Evolutionary conservation across 306 rosid species (phyloP), one percentile per base, ranked within the genome.

Genomic region (Inga oerstediana): DNA sequence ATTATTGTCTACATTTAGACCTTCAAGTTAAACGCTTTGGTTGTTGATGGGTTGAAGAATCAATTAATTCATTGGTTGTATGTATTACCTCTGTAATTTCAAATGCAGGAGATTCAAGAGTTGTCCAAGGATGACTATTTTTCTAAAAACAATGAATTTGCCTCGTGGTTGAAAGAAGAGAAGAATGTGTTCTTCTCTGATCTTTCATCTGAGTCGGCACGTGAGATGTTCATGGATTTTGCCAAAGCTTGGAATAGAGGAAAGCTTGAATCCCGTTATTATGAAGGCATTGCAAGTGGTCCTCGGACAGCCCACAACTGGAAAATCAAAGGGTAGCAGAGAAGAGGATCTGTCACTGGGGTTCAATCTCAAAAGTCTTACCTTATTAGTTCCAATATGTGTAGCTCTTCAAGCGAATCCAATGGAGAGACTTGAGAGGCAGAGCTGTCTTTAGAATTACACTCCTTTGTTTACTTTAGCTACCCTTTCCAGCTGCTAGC

Each of bases 141-240:
- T 85, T 86, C 87, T 0, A 96, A 93, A 96, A 96, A 92, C 58
- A 96, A 92, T 20, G 99, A 96, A 78, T 96, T 96, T 79, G 89
- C 99, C 72, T 90, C 91, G 17, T 96, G 99, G 99, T 89, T 93
- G 81, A 93, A 93, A 82, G 99, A 96, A 83, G 93, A 92, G 91
- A 96, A 90, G 81, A 88, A 90, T 52, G 82, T 93, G 45, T 96
- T 92, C 79, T 96, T 96, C 93, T 92, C 97, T 27, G 98, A 96
- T 72, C 92, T 96, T 49, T 87, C 88, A 2, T 87, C 97, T 0
- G 97, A 92, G 86, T 88, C 94, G 45, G 91, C 99, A 37, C 97
- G 75, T 0, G 86, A 91, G 82, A 43, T 93, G 85, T 96, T 96
- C 59, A 75, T 87, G 2, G 92, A 90, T 70, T 96, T 93, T 75